Evolutionary conservation across 2,329 filamentous ascomycete genomes (phyloP), one percentile per base, ranked within the genome.

Genomic region (Sporothrix pallida): DNA sequence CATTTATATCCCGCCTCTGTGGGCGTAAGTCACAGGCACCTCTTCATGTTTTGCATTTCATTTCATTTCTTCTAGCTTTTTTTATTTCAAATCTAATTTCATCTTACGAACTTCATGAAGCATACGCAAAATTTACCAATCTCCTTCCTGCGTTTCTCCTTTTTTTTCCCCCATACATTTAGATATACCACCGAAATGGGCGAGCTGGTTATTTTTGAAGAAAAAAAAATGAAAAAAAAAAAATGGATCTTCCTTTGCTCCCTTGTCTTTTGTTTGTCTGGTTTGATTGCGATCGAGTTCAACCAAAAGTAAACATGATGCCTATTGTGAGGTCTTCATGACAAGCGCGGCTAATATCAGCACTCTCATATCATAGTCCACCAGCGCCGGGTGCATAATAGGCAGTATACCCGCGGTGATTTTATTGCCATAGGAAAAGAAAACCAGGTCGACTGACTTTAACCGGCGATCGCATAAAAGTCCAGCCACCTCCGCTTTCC

Each of bases 381-480:
- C 12, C n/a, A 48, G 20, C 62, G 46, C 4, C 56, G 12, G 26
- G 56, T 17, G 26, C 9, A 15, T 20, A 5, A 48, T 12, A 15
- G 12, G 46, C 31, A 3, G n/a, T 15, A 9, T 12, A 26, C n/a
- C 10, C 62, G 37, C 42, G n/a, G 37, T 10, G 60, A n/a, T 2
- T n/a, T 13, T 65, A 10, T 46, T 23, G 37, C 37, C 37, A 31
- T 17, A 48, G 15, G n/a, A 37, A 37, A 6, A n/a, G 13, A 68
- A 68, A 68, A 68, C 46, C 65, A 68, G 65, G 46, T 68, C 26
- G 13, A 37, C 23, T 68, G 65, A 8, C n/a, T 68, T 68, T 52
- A 68, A 17, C 65, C 65, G 65, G 65, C 46, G 65, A 52, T 23
- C 65, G 65, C 46, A 52, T 68, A 52, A 68, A 52, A n/a, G 20